Evolutionary conservation across 345 rosid species (phyloP).

Genomic region (Eucalyptus paniculata): DNA sequence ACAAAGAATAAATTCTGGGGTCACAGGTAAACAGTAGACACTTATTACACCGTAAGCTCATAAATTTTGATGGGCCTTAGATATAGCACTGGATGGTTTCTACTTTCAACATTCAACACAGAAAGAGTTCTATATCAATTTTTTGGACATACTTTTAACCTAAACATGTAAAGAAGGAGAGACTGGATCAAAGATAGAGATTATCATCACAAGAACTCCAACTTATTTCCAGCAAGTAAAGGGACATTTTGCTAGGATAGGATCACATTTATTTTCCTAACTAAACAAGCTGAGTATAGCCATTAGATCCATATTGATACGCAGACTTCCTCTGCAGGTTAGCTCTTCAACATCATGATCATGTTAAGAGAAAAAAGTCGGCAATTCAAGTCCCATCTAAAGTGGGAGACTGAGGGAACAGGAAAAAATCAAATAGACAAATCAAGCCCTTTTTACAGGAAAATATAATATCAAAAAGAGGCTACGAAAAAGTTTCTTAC

Average conservation of each 20-base stretch:
- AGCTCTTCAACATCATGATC: background rate
- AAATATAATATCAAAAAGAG: background rate
- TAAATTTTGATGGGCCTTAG: background rate
- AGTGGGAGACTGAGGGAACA: background rate
- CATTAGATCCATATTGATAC: background rate
- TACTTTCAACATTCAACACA: background rate
- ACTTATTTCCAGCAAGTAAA: background rate
- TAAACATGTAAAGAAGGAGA: background rate
- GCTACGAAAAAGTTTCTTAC: constrained; percentile 18
- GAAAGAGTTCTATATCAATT: background rate
- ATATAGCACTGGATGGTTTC: background rate
- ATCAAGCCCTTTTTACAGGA: background rate
- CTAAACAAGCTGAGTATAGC: background rate
- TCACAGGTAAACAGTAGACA: background rate
- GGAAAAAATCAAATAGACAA: background rate
- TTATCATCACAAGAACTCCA: background rate
- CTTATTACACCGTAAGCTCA: background rate
- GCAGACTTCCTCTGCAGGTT: background rate
- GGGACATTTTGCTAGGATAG: background rate
- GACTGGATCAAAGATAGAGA: background rate
- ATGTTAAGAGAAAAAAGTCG: background rate
- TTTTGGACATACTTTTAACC: background rate
- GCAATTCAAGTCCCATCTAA: background rate
- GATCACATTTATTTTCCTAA: background rate
- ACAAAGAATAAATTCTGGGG: background rate